Evolutionary conservation across 2,329 filamentous ascomycete species (phyloP), one percentile per base, ranked within the genome.

Genomic region (Aspergillus japonicus): DNA sequence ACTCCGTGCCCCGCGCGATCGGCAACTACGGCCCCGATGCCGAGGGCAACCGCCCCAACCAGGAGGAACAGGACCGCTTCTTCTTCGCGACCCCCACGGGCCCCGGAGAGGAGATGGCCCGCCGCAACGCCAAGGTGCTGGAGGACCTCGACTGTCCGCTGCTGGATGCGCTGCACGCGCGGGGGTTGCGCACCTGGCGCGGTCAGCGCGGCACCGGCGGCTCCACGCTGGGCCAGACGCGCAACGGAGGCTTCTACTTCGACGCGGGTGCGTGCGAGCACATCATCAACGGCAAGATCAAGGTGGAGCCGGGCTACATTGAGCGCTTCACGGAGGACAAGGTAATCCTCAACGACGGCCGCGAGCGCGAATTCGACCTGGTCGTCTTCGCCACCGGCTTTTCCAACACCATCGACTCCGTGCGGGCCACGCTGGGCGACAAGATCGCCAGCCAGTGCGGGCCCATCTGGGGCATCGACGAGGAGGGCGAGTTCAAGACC

Each of bases 191-290:
- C 24, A 70, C 69, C 44, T 74, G 72, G 66, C 70, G 72, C 35
- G 74, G 73, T 47, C 74, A 75, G 65, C 71, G 72, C 24, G 71
- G 66, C 29, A 74, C 73, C 2, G 74, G 74, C 2, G 64, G 63
- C 51, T 62, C 57, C 2, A 74, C 71, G 12, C 62, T 73, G 0
- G 66, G 67, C 23, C 66, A 70, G 58, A 72, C 69, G 1, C 65
- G 72, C 3, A 73, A 73, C 55, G 72, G 72, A 14, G 71, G 70
- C 5, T 72, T 68, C 58, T 72, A 72, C 47, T 70, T 71, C 31
- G 69, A 72, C 48, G 68, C 68, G n/a, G 69, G 72, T 49, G 72
- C 69, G 23, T 71, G 70, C 60, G 62, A 69, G 2, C 51, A 65
- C 33, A 69, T 72, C 49, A 64, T 70, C 59, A 62, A 72, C 47